Evolutionary conservation across 345 rosid species (phyloP).

Genomic region (Kandelia obovata): DNA sequence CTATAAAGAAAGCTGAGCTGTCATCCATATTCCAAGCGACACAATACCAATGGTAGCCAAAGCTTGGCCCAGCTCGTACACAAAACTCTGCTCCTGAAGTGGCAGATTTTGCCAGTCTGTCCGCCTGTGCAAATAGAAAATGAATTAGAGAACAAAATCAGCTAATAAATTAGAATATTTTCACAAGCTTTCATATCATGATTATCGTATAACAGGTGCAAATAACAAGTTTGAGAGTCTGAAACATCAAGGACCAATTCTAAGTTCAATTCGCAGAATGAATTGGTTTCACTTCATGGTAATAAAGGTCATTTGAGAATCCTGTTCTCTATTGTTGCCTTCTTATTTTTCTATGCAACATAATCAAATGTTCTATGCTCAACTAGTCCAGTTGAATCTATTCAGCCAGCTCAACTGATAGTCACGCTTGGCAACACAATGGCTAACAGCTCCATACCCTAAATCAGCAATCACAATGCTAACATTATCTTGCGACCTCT

Average conservation of each 20-base stretch:
- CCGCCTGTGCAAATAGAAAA: conserved; percentile 33
- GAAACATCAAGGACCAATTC: too few species aligned
- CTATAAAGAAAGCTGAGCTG: conserved; percentile 38
- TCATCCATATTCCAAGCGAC: conserved; percentile 74
- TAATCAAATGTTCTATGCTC: too few species aligned
- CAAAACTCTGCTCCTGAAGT: conserved; percentile 44
- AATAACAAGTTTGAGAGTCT: too few species aligned
- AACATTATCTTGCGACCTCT: conserved; percentile 66
- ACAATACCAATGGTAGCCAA: conserved; percentile 70
- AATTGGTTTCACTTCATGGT: too few species aligned
- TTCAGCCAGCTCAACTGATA: too few species aligned
- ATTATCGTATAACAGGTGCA: background rate
- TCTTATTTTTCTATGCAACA: too few species aligned
- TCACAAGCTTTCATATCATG: background rate
- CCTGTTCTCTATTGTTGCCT: too few species aligned
- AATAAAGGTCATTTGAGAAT: too few species aligned
- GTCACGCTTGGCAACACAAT: too few species aligned
- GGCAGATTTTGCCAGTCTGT: conserved; percentile 81
- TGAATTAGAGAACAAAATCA: conserved; percentile 5
- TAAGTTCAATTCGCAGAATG: too few species aligned
- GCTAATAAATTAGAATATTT: background rate
- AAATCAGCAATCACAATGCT: conserved; percentile 77
- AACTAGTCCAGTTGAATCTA: too few species aligned
- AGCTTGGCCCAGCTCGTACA: conserved; percentile 69
- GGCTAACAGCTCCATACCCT: conserved; percentile 43